phyloP scores from a whole-genome alignment of 2,329 filamentous ascomycete species.

The Colletotrichum tabaci region DNA sequence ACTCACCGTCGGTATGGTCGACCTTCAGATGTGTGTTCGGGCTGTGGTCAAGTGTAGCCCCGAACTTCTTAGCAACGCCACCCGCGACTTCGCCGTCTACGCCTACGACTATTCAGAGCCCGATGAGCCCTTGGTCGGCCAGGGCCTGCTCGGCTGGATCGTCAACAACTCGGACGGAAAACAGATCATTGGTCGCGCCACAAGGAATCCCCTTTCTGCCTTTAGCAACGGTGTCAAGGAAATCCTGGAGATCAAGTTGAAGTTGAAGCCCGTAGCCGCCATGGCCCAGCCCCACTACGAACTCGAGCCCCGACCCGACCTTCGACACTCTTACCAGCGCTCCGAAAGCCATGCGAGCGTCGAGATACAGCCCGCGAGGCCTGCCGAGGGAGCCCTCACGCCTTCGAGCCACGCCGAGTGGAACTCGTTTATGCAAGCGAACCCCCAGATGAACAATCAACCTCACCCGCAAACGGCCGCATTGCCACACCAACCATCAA shows the following conservation, averaged over 20 bases:
- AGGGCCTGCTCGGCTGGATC: slow-evolving; percentile 93
- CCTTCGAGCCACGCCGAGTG: slow-evolving; percentile 80
- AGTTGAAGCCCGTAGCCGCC: slow-evolving; percentile 80
- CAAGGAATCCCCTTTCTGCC: slow-evolving; percentile 86
- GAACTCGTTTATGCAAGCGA: slow-evolving; percentile 82
- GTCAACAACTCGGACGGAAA: slow-evolving; percentile 63
- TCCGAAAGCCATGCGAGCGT: slow-evolving; percentile 39
- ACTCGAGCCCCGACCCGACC: slow-evolving; percentile 40
- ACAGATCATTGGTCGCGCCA: slow-evolving; percentile 90
- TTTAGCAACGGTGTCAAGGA: slow-evolving; percentile 88
- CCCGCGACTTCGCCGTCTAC: slow-evolving; percentile 94
- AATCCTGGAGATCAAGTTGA: slow-evolving; percentile 93
- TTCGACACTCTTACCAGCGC: slow-evolving; percentile 35
- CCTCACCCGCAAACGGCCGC: slow-evolving; percentile 53
- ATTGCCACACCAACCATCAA: slow-evolving; percentile 52
- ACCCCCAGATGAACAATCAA: slow-evolving; percentile 66
- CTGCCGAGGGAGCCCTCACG: slow-evolving; percentile 56
- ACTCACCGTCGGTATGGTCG: slow-evolving; percentile 87
- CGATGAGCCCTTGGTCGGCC: slow-evolving; percentile 92
- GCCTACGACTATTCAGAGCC: slow-evolving; percentile 97
- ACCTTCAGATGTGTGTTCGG: slow-evolving; percentile 88
- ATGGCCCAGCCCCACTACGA: slow-evolving; percentile 60
- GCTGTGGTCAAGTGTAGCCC: slow-evolving; percentile 86
- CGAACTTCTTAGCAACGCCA: slow-evolving; percentile 82
- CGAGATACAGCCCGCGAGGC: slow-evolving; percentile 44